A percentile compares a stretch with the other conserved stretches of the same genome.
These are phyloP conservation scores for Trichothecium sympodiale DNA, from an alignment of 2,329 filamentous ascomycete species.

Conservation along the genomic window DNA sequence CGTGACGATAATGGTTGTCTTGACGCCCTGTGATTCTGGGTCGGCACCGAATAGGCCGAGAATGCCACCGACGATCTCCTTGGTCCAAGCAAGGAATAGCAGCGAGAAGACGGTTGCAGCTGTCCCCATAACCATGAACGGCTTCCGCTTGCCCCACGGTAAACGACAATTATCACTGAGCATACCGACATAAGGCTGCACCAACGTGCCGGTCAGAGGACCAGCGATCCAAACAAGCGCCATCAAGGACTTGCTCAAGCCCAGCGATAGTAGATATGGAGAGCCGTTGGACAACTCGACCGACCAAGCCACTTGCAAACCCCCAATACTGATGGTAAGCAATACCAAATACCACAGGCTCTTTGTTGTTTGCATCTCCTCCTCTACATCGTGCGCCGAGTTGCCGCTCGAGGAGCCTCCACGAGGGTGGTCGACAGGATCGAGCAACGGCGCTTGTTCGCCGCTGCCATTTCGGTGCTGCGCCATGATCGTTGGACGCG, in stretches of 20 bases:
- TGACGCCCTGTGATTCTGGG: slow-evolving; percentile 51
- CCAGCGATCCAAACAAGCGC: slow-evolving; percentile 79
- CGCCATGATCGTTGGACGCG: background rate
- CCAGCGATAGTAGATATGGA: slow-evolving; percentile 68
- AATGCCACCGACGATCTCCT: slow-evolving; percentile 58
- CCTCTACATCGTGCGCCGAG: slow-evolving; percentile 6
- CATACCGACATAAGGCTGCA: slow-evolving; percentile 76
- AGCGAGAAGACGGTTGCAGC: slow-evolving; percentile 56
- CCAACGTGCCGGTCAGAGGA: slow-evolving; percentile 64
- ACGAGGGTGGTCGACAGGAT: slow-evolving; percentile 4
- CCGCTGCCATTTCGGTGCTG: slow-evolving; percentile 8
- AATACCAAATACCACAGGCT: slow-evolving; percentile 78
- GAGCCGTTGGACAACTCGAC: slow-evolving; percentile 92
- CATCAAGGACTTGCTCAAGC: slow-evolving; percentile 72
- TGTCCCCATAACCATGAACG: slow-evolving; percentile 67
- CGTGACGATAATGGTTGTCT: slow-evolving; percentile 57
- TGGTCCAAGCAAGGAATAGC: slow-evolving; percentile 62
- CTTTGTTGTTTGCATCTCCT: slow-evolving; percentile 52
- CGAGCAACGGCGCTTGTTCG: slow-evolving; percentile 21
- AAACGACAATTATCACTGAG: slow-evolving; percentile 67
- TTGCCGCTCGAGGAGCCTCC: slow-evolving; percentile 2
- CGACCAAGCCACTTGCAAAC: slow-evolving; percentile 89
- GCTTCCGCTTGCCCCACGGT: slow-evolving; percentile 67
- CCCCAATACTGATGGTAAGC: slow-evolving; percentile 77
- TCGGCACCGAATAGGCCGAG: slow-evolving; percentile 61